phyloP scores from a whole-genome alignment of 495 filamentous ascomycete genomes.

The Penicillium coprophilum region DNA sequence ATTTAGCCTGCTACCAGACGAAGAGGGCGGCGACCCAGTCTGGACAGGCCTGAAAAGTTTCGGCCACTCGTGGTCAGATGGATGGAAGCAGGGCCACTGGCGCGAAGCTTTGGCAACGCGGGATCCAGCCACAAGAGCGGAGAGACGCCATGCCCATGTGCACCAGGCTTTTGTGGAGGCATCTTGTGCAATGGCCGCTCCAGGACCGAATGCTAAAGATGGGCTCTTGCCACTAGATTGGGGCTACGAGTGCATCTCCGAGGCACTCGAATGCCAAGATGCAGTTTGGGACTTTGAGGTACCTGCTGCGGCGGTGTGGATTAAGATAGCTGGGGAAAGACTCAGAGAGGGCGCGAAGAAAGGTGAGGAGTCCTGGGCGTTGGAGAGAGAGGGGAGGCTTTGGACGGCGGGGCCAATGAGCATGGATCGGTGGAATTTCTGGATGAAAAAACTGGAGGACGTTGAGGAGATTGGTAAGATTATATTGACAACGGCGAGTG shows the following conservation, averaged over 20 bases:
- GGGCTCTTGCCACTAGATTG: slow-evolving; percentile 11
- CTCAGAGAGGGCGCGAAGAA: slow-evolving; percentile 11
- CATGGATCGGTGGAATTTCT: slow-evolving; percentile 13
- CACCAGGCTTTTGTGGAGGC: slow-evolving; percentile 12
- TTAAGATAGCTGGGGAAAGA: slow-evolving; percentile 12
- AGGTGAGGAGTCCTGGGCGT: slow-evolving; percentile 12
- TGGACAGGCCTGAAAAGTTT: slow-evolving; percentile 6
- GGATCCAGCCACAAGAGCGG: slow-evolving; percentile 12
- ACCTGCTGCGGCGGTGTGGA: slow-evolving; percentile 12
- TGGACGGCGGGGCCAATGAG: slow-evolving; percentile 11
- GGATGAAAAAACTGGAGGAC: slow-evolving; percentile 10
- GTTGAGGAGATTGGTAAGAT: slow-evolving; percentile 9
- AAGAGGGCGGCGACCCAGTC: slow-evolving; percentile 7
- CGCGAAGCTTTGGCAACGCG: slow-evolving; percentile 6
- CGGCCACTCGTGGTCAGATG: slow-evolving; percentile 12
- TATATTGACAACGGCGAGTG: slow-evolving; percentile 7
- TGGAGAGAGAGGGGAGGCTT: slow-evolving; percentile 14
- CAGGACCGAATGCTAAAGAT: slow-evolving; percentile 10
- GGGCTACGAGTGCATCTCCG: slow-evolving; percentile 13
- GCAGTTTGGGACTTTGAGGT: slow-evolving; percentile 14
- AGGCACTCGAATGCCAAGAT: slow-evolving; percentile 11
- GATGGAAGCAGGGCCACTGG: slow-evolving; percentile 13
- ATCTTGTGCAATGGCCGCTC: slow-evolving; percentile 12
- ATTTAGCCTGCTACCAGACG: slow-evolving; percentile 6
- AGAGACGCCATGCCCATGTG: slow-evolving; percentile 6